Conservation (phyloP, 2,329 filamentous ascomycete species). For the Stagonosporopsis tanaceti region DNA sequence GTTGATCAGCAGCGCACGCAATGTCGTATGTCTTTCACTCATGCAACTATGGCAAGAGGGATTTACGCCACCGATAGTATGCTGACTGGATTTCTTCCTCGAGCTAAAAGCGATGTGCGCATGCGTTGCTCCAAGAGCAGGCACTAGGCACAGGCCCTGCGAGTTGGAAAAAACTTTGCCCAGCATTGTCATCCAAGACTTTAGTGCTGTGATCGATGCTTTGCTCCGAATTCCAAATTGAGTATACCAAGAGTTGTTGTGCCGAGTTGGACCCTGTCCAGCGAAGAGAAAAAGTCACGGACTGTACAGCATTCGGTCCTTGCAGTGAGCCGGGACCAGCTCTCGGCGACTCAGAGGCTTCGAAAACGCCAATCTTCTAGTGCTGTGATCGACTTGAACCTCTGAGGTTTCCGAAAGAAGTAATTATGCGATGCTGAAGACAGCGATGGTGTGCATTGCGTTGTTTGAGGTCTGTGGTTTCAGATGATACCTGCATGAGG, state of each 20-base stretch:
- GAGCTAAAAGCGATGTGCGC: not conserved
- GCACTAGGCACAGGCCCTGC: not conserved
- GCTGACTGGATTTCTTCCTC: not conserved
- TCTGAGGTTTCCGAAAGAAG: constrained; percentile 2
- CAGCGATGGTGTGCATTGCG: constrained; percentile 3
- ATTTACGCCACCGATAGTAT: not conserved
- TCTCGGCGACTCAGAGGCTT: constrained; percentile 8
- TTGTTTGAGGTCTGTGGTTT: constrained; percentile 7
- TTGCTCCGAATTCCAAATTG: constrained; percentile 22
- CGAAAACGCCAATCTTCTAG: constrained; percentile 31
- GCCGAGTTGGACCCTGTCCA: constrained; percentile 6
- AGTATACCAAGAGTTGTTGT: constrained; percentile 28
- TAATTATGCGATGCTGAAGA: constrained; percentile 1
- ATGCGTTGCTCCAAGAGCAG: not conserved
- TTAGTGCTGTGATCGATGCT: constrained; percentile 37
- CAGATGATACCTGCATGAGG: constrained; percentile 2
- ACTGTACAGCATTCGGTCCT: constrained; percentile 9
- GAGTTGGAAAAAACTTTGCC: not conserved
- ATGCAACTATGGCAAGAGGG: not conserved
- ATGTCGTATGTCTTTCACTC: not conserved
- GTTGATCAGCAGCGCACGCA: not conserved
- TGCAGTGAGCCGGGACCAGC: constrained; percentile 8
- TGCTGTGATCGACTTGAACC: constrained; percentile 23
- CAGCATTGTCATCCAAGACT: constrained; percentile 32
- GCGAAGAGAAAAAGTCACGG: constrained; percentile 1